These are phyloP conservation scores for Candida railenensis DNA, from an alignment of 805 yeast genomes.

Conservation along the genomic window DNA sequence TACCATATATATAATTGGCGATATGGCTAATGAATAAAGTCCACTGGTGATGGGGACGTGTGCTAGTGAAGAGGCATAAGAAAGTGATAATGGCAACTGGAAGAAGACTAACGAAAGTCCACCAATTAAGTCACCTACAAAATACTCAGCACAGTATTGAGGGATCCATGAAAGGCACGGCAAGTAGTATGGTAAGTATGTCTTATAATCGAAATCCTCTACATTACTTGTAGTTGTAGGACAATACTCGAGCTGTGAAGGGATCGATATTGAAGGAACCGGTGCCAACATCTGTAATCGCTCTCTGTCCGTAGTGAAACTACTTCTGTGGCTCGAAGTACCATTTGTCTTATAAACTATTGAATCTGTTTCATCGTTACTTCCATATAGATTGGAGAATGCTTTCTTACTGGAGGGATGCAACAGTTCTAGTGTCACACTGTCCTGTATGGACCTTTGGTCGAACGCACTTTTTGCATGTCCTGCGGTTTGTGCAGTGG, in stretches of 20 bases:
- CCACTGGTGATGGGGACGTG: conserved; percentile 44
- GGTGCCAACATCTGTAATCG: neutral
- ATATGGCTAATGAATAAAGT: conserved; percentile 34
- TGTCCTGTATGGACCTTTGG: neutral
- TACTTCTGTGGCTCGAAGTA: neutral
- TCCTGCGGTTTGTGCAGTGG: neutral
- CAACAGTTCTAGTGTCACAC: neutral
- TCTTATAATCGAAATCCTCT: conserved; percentile 15
- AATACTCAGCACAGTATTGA: conserved; percentile 37
- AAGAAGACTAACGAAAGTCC: conserved; percentile 88
- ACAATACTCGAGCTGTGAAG: conserved; percentile 15
- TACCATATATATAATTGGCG: conserved; percentile 39
- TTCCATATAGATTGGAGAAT: neutral
- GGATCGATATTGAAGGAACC: neutral
- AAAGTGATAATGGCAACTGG: conserved; percentile 77
- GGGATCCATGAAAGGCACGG: conserved; percentile 72
- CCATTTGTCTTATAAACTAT: neutral
- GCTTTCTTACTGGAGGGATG: neutral
- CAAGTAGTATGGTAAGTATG: conserved; percentile 55
- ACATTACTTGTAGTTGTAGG: conserved; percentile 19
- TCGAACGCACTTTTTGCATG: neutral
- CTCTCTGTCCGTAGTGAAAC: neutral
- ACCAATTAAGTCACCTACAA: conserved; percentile 69
- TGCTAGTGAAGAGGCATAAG: conserved; percentile 42
- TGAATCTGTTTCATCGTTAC: neutral